Evolutionary conservation across 345 rosid genomes (phyloP).

Genomic region (Leavenworthia alabamica): DNA sequence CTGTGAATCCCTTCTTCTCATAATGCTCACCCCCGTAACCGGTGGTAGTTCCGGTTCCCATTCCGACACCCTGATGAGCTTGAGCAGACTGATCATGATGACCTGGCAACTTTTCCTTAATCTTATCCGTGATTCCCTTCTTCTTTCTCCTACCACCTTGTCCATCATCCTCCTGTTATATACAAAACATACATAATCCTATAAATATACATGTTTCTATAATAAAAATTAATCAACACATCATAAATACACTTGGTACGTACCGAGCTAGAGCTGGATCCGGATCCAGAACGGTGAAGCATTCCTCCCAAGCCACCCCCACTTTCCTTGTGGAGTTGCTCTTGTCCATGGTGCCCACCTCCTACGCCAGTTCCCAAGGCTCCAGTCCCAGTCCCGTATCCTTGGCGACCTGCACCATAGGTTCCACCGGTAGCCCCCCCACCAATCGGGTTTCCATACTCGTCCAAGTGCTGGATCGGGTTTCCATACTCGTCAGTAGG

Average conservation of each 20-base stretch:
- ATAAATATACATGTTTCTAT: neutral
- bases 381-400: slow-evolving; percentile 28
- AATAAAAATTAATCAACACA: neutral
- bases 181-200: neutral
- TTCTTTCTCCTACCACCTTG: slow-evolving; percentile 59
- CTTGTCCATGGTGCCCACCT: slow-evolving; percentile 23
- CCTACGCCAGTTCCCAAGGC: slow-evolving; percentile 28
- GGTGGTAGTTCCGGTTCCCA: too few species aligned
- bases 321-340: slow-evolving; percentile 17
- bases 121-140: slow-evolving; percentile 49
- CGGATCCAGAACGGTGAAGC: slow-evolving; percentile 51
- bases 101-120: slow-evolving; percentile 55
- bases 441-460: slow-evolving; percentile 29
- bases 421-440: slow-evolving; percentile 26
- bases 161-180: slow-evolving; percentile 58
- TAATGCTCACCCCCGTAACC: too few species aligned
- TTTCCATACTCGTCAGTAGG: slow-evolving; percentile 42
- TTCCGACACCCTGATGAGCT: slow-evolving; percentile 20
- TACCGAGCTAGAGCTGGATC: slow-evolving; percentile 53
- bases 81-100: slow-evolving; percentile 34
- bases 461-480: slow-evolving; percentile 27
- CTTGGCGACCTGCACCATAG: slow-evolving; percentile 26
- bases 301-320: slow-evolving; percentile 30
- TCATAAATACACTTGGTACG: neutral
- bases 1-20: too few species aligned